Base-by-base conservation (phyloP, 208 protist genomes). In the Leishmania braziliensis region DNA sequence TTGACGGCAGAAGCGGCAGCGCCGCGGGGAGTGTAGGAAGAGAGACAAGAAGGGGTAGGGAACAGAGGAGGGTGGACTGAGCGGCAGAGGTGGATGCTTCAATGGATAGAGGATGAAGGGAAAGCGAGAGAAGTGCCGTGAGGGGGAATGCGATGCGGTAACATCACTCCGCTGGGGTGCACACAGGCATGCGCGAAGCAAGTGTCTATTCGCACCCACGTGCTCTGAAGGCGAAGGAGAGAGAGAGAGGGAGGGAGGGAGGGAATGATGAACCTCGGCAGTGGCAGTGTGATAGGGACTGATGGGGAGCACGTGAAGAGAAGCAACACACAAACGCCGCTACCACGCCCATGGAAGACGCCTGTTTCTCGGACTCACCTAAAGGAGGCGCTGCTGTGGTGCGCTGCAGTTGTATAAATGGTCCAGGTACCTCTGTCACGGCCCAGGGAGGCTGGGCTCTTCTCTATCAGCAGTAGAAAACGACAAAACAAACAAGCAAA, bases 401-500 rank as follows among this genome's bases (percentile, higher is more conserved):
- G 62, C 62, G 10, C 62, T 12, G 62, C 62, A 43, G 29, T 14
- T 68, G 62, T 68, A 29, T 39, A 8, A 4, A 29, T n/a, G 8
- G 26, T 5, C 29, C 9, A n/a, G 9, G 58, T 29, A 29, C 62
- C 14, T 68, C 29, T 39, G 62, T 20, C 62, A 14, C 10, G 62
- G 18, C 12, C 62, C 9, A 23, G 29, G 9, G 62, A 39, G 62
- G 14, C 29, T n/a, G 29, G 62, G 29, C 62, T 14, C 29, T 36
- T 66, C 3, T 66, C 62, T 20, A 66, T 10, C 39, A 39, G 66
- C 29, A 48, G 33, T 26, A 33, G 16, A 68, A 68, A 23, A 23
- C 39, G 83, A 29, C 65, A 72, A 56, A 33, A 58, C 39, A 50
- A 87, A 36, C 54, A 84, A 23, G 81, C 33, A 69, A 3, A 74